A percentile compares a stretch with the other conserved stretches of the same genome.
These are phyloP conservation scores for Pleurotus pulmonarius DNA, from an alignment of 768 basidiomycete genomes.

Conservation along the genomic window DNA sequence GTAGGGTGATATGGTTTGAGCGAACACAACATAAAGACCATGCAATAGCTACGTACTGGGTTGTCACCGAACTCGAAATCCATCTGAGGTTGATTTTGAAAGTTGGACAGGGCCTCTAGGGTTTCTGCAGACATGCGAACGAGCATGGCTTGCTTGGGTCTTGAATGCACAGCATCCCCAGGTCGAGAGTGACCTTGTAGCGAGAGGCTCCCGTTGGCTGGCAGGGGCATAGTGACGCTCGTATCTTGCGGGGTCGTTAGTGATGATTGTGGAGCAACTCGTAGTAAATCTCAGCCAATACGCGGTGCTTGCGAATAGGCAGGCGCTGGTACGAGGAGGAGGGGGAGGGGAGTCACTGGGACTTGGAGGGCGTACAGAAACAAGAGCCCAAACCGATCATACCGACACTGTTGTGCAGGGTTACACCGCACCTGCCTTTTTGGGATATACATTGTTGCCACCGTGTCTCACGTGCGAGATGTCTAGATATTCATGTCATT, in stretches of 20 bases:
- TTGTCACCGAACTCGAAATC: slow-evolving; percentile 60
- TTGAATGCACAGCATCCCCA: slow-evolving; percentile 52
- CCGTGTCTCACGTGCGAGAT: no score
- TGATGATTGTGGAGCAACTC: background rate
- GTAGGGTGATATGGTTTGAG: background rate
- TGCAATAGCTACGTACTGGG: slow-evolving; percentile 41
- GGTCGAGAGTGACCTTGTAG: slow-evolving; percentile 56
- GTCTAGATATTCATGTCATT: no score
- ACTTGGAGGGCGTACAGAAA: background rate
- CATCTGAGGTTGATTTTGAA: slow-evolving; percentile 40
- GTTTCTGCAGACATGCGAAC: slow-evolving; percentile 73
- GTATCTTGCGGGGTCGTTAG: background rate
- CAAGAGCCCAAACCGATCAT: slow-evolving; percentile 8
- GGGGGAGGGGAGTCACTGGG: background rate
- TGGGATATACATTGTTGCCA: no score
- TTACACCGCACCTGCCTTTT: no score
- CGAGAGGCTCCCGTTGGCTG: slow-evolving; percentile 47
- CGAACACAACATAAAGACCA: background rate
- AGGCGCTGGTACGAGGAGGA: background rate
- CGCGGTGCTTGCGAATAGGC: background rate
- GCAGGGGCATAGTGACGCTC: slow-evolving; percentile 57
- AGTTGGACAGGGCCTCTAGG: slow-evolving; percentile 60
- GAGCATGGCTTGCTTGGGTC: slow-evolving; percentile 71
- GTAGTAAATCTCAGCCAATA: background rate
- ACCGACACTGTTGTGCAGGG: background rate